Evolutionary conservation across 1,139 yeast genomes (phyloP), one percentile per base, ranked within the genome.

Genomic region (Magnusiomyces sp.): DNA sequence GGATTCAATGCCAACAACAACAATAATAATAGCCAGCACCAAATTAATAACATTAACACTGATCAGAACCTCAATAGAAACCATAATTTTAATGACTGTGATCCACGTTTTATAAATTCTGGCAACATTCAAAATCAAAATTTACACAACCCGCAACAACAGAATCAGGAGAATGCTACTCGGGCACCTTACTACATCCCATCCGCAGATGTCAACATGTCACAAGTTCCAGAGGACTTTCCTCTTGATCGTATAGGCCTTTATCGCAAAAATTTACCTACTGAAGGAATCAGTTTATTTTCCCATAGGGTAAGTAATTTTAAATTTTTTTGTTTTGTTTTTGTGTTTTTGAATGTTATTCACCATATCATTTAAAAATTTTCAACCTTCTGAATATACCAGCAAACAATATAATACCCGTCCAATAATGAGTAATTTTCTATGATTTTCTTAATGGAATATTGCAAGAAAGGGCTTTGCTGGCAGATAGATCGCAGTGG

Each of bases 211-310:
- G 46, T 45, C 49, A 41, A 45, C 45, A 50, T 46, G 45, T 48
- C 40, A 13, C 46, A 43, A 54, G 48, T 49, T 47, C 41, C 29
- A 46, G 49, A 29, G 38, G 49, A 50, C 27, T n/a, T 50, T 14
- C 56, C 59, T 2, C 37, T 59, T 19, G 70, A 67, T 55, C 73
- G 95, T 59, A 80, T 89, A 51, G 76, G 87, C 29, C 77, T 77
- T 55, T 88, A 87, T 65, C 83, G 88, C 64, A 80, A 77, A 57
- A 81, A 83, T 59, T 86, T 83, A 56, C 95, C 96, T 3, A 70
- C 78, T 19, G 87, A 83, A 56, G 97, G 97, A 2, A 87, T 79
- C 65, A 87, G 96, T 2, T 72, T 90, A 48, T 88, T 90, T 62
- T 82, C 94, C 19, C 97, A 90, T 67, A 72, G 95, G 16, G 56